Evolutionary conservation across 345 rosid genomes (phyloP), one percentile per base, ranked within the genome.

Genomic region (Laguncularia racemosa): DNA sequence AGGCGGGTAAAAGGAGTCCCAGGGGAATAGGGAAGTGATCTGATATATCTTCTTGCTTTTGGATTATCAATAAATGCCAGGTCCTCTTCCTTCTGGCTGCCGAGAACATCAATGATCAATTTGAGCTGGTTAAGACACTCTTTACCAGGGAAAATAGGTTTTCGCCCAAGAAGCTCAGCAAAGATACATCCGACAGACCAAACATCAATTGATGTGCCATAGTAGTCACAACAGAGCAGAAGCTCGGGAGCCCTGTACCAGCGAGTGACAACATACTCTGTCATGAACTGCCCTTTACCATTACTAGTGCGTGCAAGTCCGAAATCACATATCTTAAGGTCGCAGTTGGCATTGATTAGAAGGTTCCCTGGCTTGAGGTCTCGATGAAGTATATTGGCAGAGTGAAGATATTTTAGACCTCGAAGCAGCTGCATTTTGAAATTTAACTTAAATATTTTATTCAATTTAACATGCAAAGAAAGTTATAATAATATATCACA

Each of bases 211-310:
- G 77, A 57, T 2, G 77, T 65, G 20, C 67, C 66, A 20, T 73
- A 68, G 51, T 68, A 64, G 50, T 61, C 65, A 16, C 66, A 59
- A 51, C 67, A 28, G 17, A 73, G 67, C 19, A 73, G 77, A 16
- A 73, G 73, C 50, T 73, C 77, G 2, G 77, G 77, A 44, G 77
- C 73, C 15, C 77, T 69, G 56, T 73, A 73, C 74, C 74, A 69
- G 6, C 78, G 70, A 7, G 78, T 73, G 55, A 65, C 78, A 9
- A 73, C 78, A 48, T 73, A 73, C 26, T 69, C 71, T 2, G 74
- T 69, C 61, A 58, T 58, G 18, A 48, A 46, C 53, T 58, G 57
- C 3, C 12, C 40, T 10, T 16, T 9, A 14, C 38, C 19, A 9
- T 6, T 14, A 49, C 13, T 16, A 19, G 54, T 21, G 16, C 50